Percentiles rank a stretch among this genome's conserved stretches.
phyloP scores from a whole-genome alignment of 2,329 filamentous ascomycete species.

The Diaporthe destruens region DNA sequence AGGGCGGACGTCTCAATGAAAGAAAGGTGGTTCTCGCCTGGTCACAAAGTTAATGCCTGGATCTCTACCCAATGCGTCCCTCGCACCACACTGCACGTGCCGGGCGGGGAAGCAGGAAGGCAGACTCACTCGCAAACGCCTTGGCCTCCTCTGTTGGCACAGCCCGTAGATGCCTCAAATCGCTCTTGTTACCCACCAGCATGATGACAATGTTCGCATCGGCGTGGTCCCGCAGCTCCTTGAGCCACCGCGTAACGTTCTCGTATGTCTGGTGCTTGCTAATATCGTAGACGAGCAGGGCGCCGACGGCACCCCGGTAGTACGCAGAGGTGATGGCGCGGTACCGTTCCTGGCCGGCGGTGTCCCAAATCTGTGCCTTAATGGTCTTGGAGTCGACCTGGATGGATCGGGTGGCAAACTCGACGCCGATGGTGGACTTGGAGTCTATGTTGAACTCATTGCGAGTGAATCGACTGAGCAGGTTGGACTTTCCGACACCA shows the following conservation, averaged over 20 bases:
- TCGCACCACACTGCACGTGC: neutral
- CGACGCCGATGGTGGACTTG: slow-evolving; percentile 99
- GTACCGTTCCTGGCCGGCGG: slow-evolving; percentile 98
- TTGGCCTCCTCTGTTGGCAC: slow-evolving; percentile 99
- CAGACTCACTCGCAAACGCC: slow-evolving; percentile 85
- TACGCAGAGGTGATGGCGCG: slow-evolving; percentile 99
- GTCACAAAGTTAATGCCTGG: slow-evolving; percentile 45
- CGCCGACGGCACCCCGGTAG: slow-evolving; percentile 97
- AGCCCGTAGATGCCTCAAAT: slow-evolving; percentile 97
- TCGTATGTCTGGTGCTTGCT: slow-evolving; percentile 99
- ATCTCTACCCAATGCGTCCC: neutral
- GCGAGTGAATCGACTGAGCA: slow-evolving; percentile 98
- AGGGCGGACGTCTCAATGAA: slow-evolving; percentile 99
- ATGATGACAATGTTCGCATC: slow-evolving; percentile 99
- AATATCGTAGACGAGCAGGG: slow-evolving; percentile 98
- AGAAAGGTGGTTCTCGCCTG: slow-evolving; percentile 96
- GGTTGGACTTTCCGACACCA: slow-evolving; percentile 99
- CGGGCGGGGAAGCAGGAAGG: neutral
- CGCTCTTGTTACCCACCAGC: slow-evolving; percentile 99
- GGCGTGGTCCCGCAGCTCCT: slow-evolving; percentile 97
- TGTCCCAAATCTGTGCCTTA: slow-evolving; percentile 99
- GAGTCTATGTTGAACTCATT: slow-evolving; percentile 99
- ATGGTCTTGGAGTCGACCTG: slow-evolving; percentile 99
- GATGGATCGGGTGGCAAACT: slow-evolving; percentile 98
- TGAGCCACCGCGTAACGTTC: slow-evolving; percentile 98